phyloP scores from a whole-genome alignment of 208 protist genomes.

The Leishmania gerbilli region DNA sequence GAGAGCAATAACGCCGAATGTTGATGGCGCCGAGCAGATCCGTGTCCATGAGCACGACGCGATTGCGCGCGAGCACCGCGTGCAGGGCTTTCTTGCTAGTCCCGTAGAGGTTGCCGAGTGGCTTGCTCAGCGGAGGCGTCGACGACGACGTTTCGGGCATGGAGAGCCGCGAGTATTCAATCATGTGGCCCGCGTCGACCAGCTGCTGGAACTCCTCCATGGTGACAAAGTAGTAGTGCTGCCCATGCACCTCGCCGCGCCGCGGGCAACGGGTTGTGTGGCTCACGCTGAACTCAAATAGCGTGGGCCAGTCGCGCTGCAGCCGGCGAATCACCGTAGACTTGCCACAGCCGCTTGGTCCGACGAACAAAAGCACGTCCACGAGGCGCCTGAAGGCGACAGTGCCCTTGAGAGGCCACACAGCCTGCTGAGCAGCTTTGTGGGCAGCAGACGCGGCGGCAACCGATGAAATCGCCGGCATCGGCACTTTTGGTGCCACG shows the following conservation, averaged over 20 bases:
- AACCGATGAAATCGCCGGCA: neutral
- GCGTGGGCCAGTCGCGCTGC: conserved; percentile 43
- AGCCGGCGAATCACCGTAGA: conserved; percentile 81
- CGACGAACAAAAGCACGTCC: conserved; percentile 83
- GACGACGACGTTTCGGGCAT: conserved; percentile 30
- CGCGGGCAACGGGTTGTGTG: conserved; percentile 87
- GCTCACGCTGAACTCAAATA: conserved; percentile 88
- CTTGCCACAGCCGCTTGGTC: conserved; percentile 89
- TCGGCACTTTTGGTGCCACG: neutral
- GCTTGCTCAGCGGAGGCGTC: neutral
- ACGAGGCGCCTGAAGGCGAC: conserved; percentile 26
- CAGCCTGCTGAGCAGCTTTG: neutral
- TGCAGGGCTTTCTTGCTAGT: conserved; percentile 76
- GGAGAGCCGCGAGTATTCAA: conserved; percentile 76
- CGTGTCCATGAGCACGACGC: conserved; percentile 80
- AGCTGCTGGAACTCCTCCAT: conserved; percentile 53
- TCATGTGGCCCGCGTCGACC: conserved; percentile 56
- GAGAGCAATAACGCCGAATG: conserved; percentile 52
- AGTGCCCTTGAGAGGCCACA: neutral
- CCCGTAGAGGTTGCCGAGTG: conserved; percentile 75
- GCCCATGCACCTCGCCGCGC: conserved; percentile 76
- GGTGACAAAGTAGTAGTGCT: conserved; percentile 86
- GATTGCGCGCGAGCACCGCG: conserved; percentile 42
- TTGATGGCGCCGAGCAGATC: conserved; percentile 79
- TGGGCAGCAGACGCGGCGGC: neutral